These are phyloP conservation scores for Theileria luwenshuni DNA, from an alignment of 169 alveolate genomes.

Conservation along the genomic window DNA sequence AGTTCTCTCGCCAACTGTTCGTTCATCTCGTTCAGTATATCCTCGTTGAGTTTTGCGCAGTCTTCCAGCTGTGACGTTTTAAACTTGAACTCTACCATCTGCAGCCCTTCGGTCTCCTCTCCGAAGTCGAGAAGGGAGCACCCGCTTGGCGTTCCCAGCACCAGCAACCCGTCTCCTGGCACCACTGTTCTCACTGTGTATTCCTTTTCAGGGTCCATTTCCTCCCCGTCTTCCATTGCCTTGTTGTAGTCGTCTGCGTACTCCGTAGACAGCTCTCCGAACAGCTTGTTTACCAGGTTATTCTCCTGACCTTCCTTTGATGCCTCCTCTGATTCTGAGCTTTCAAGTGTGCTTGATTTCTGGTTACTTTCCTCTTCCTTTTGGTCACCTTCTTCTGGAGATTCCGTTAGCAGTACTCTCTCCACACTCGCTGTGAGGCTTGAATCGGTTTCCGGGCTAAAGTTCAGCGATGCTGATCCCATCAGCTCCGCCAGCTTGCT, in stretches of 20 bases:
- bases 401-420: background rate
- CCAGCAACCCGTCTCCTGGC: constrained; percentile 56
- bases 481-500: background rate
- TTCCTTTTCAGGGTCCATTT: constrained; percentile 55
- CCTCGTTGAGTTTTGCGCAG: constrained; percentile 65
- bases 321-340: background rate
- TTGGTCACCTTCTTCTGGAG: constrained; percentile 3
- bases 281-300: background rate
- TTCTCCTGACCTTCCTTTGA: background rate
- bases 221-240: constrained; percentile 27
- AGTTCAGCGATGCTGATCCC: background rate
- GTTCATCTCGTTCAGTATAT: constrained; percentile 38
- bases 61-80: constrained; percentile 60
- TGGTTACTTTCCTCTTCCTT: background rate
- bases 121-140: constrained; percentile 55
- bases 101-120: constrained; percentile 31
- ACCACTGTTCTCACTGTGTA: constrained; percentile 56
- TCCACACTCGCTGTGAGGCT: background rate
- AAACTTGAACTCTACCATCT: constrained; percentile 56
- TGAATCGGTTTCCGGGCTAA: background rate
- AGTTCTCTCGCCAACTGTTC: constrained; percentile 36
- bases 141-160: constrained; percentile 66
- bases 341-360: background rate
- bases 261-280: constrained; percentile 13
- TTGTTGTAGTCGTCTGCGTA: constrained; percentile 52